Conservation (phyloP, 192 early-diverging fungal genomes). For the Tieghemiomyces parasiticus region DNA sequence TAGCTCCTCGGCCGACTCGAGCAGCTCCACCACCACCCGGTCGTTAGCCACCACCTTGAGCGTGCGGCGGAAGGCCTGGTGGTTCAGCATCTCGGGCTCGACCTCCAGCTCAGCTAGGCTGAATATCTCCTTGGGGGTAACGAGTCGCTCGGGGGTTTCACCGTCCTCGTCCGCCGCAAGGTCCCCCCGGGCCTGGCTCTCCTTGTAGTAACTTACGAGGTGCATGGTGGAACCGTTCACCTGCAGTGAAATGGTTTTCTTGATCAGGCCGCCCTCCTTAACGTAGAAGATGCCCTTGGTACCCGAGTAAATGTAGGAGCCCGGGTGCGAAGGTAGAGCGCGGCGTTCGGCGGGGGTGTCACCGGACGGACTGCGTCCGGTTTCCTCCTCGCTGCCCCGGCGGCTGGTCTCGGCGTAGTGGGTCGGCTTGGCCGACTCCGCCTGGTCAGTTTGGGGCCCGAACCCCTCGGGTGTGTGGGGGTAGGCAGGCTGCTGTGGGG, state of each 20-base stretch:
- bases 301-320: constrained; percentile 13
- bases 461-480: not conserved
- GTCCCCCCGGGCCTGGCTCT: not conserved
- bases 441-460: not conserved
- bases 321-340: not conserved
- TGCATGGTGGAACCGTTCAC: constrained; percentile 15
- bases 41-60: not conserved
- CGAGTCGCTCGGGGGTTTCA: too few relatives aligned
- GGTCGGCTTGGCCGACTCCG: not conserved
- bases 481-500: constrained; percentile 3
- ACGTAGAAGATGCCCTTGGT: constrained; percentile 27
- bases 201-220: not conserved
- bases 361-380: too few relatives aligned
- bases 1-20: not conserved
- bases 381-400: too few relatives aligned
- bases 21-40: not conserved
- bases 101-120: not conserved
- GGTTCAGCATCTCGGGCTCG: not conserved
- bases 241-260: constrained; percentile 63
- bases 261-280: constrained; percentile 49
- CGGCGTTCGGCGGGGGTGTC: not conserved
- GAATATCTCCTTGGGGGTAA: constrained; percentile 1
- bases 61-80: not conserved
- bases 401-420: not conserved
- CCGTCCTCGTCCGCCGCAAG: not conserved